Evolutionary conservation across 306 rosid genomes (phyloP), one percentile per base, ranked within the genome.

Genomic region (Purshia tridentata): DNA sequence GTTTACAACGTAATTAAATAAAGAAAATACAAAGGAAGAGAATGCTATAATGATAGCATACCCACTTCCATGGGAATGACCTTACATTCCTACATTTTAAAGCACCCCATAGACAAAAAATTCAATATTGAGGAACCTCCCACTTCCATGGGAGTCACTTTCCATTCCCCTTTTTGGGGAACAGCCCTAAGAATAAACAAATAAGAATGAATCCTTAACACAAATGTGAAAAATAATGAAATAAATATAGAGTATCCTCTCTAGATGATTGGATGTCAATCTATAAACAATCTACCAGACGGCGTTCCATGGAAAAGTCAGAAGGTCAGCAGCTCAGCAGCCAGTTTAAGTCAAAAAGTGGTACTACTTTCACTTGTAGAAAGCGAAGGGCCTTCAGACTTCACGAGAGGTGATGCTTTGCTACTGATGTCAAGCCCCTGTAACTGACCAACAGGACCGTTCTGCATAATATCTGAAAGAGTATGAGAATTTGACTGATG

Each of bases 361-460:
- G 88, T 76, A 84, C 98, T 88, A 77, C 96, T 95, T 82, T 90
- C 98, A 82, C 95, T 92, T 56, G 96, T 93, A 67, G 99, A 95
- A 78, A 90, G 86, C 9, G 98, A 88, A 48, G 96, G 88, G 48
- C 84, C 96, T 78, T 91, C 96, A 7, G 96, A 83, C 70, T 95
- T 95, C 88, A 90, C 88, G 2, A 83, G 16, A 14, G 84, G 14
- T 57, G 90, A 70, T 82, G 90, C 92, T 81, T 88, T 83, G 77
- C 80, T 81, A 73, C 92, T 78, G 67, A 95, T 95, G 72, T 92
- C 99, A 54, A 95, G 99, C 77, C 97, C 99, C 84, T 92, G 96
- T 29, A 95, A 81, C 77, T 87, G 92, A 72, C 97, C 89, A 1
- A 95, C 92, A 45, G 87, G 93, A 70, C 89, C 97, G 3, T 81